Conservation (phyloP, 2,329 filamentous ascomycete genomes). For the Paecilomyces formosus region DNA sequence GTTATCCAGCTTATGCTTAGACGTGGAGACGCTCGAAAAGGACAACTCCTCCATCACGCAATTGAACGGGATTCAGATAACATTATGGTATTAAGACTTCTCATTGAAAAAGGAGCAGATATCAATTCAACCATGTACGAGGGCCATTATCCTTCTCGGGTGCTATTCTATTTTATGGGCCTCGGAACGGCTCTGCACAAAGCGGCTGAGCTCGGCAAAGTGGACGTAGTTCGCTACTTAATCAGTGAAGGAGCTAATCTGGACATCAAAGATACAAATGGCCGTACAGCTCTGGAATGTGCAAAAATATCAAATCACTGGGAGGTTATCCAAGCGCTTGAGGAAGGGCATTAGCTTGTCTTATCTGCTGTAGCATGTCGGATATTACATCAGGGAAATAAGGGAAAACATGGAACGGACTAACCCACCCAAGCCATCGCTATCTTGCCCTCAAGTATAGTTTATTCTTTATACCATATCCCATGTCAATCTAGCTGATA, state of each 20-base stretch:
- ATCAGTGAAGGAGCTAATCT: slow-evolving; percentile 11
- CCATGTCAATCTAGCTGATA: too few relatives aligned
- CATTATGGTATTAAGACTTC: slow-evolving; percentile 10
- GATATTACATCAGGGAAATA: too few relatives aligned
- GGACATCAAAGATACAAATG: slow-evolving; percentile 12
- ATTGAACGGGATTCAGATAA: slow-evolving; percentile 8
- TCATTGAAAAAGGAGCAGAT: slow-evolving; percentile 11
- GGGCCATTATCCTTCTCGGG: slow-evolving; percentile 12
- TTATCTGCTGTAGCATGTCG: too few relatives aligned
- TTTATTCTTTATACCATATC: too few relatives aligned
- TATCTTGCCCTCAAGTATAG: too few relatives aligned
- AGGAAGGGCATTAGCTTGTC: too few relatives aligned
- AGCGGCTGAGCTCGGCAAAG: slow-evolving; percentile 12
- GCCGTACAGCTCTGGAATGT: slow-evolving; percentile 11
- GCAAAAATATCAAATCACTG: slow-evolving; percentile 4
- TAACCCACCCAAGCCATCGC: too few relatives aligned
- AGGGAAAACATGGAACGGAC: too few relatives aligned
- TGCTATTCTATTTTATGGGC: slow-evolving; percentile 11
- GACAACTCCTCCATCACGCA: slow-evolving; percentile 16
- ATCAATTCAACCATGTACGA: slow-evolving; percentile 14
- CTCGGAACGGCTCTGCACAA: slow-evolving; percentile 16
- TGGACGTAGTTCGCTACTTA: slow-evolving; percentile 13
- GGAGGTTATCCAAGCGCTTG: too few relatives aligned
- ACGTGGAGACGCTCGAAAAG: slow-evolving; percentile 12
- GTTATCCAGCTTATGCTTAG: slow-evolving; percentile 13